phyloP scores from a whole-genome alignment of 495 filamentous ascomycete species.

The Talaromyces ruber region DNA sequence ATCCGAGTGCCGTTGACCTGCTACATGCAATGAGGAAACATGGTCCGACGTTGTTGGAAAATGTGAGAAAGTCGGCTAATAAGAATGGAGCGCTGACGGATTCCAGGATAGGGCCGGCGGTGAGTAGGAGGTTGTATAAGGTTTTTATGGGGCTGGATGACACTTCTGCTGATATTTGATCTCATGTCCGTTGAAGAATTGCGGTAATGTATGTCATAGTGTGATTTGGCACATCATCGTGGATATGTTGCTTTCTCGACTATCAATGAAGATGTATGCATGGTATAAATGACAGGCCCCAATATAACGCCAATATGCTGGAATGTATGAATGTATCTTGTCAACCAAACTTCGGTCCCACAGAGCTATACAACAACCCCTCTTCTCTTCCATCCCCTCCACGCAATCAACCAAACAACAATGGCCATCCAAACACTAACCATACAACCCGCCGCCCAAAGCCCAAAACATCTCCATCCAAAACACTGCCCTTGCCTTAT shows the following conservation, averaged over 20 bases:
- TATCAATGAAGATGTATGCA: neutral
- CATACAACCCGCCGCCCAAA: constrained; percentile 68
- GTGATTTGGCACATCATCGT: neutral
- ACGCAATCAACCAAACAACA: constrained; percentile 65
- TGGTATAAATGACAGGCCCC: neutral
- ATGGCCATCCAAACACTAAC: constrained; percentile 69
- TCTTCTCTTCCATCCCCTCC: constrained; percentile 77
- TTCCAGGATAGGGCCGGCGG: constrained; percentile 54
- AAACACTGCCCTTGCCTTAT: constrained; percentile 41
- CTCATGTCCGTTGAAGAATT: neutral
- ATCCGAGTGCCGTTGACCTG: constrained; percentile 48
- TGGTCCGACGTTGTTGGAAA: constrained; percentile 53
- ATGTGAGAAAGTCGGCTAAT: constrained; percentile 59
- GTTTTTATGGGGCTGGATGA: constrained; percentile 66
- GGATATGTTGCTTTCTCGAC: neutral
- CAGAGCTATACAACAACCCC: constrained; percentile 63
- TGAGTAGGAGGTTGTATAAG: constrained; percentile 66
- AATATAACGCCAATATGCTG: neutral
- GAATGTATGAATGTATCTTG: neutral
- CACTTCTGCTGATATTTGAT: constrained; percentile 57
- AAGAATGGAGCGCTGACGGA: constrained; percentile 59
- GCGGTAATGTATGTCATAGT: neutral
- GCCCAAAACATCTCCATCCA: constrained; percentile 74
- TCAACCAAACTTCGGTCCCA: neutral
- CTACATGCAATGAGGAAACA: constrained; percentile 47